phyloP scores from a whole-genome alignment of 352 stramenopile species.

The Phytophthora foliorum region DNA sequence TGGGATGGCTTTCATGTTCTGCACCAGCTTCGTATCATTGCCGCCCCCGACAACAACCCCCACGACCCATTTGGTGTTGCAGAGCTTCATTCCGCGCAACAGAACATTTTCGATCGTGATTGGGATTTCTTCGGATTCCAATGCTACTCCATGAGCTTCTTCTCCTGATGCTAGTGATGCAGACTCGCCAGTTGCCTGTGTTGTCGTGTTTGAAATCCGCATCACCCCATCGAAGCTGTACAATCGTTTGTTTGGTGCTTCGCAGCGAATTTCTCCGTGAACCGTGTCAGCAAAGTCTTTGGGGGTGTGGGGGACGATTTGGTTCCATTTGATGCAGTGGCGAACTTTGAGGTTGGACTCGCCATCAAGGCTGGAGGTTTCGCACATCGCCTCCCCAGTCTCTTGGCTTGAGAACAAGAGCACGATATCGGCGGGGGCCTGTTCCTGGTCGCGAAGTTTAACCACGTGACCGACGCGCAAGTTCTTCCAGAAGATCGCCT shows the following conservation, averaged over 20 bases:
- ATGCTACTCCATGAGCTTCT: not conserved
- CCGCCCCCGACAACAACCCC: constrained; percentile 84
- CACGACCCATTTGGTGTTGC: constrained; percentile 86
- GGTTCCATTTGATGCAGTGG: constrained; percentile 69
- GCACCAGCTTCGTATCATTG: constrained; percentile 85
- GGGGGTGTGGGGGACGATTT: constrained; percentile 42
- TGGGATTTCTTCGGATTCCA: constrained; percentile 65
- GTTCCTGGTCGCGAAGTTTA: constrained; percentile 87
- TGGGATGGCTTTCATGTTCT: constrained; percentile 89
- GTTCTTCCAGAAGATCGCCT: constrained; percentile 84
- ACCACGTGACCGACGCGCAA: constrained; percentile 91
- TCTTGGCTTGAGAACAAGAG: constrained; percentile 88
- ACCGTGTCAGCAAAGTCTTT: constrained; percentile 64
- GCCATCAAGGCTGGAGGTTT: constrained; percentile 86
- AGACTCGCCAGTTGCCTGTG: constrained; percentile 15
- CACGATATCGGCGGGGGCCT: constrained; percentile 94
- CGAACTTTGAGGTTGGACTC: constrained; percentile 88
- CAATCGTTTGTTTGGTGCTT: constrained; percentile 82
- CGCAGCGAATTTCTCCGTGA: constrained; percentile 76
- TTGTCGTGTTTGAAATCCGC: constrained; percentile 43
- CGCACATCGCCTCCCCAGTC: constrained; percentile 76
- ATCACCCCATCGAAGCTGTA: constrained; percentile 88
- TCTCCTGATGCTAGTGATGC: not conserved
- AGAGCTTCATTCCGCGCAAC: constrained; percentile 84
- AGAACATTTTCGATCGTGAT: constrained; percentile 87